A percentile compares a stretch with the other conserved stretches of the same genome.
These are phyloP conservation scores for Waltergamsia citrina DNA, from an alignment of 2,329 filamentous ascomycete species.

Conservation along the genomic window DNA sequence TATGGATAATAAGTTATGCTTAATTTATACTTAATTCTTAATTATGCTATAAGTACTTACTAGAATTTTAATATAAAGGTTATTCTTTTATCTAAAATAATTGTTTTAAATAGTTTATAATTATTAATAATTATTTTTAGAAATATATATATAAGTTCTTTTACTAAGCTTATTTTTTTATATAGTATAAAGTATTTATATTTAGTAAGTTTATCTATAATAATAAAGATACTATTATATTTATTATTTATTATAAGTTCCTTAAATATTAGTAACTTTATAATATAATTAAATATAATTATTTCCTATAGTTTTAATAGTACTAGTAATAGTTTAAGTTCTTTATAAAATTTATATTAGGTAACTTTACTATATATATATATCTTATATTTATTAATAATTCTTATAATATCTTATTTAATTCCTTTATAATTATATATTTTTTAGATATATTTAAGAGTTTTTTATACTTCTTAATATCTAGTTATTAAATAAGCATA, in stretches of 20 bases:
- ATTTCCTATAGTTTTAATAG: constrained; percentile 5
- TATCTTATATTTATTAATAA: constrained; percentile 6
- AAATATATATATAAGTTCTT: constrained; percentile 2
- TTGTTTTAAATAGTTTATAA: constrained; percentile 4
- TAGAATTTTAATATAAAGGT: constrained; percentile 4
- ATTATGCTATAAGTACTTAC: constrained; percentile 1
- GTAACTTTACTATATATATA: constrained; percentile 5
- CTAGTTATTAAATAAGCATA: constrained; percentile 1
- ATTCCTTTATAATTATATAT: constrained; percentile 4
- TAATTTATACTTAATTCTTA: constrained; percentile 4
- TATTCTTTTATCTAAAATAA: constrained; percentile 2
- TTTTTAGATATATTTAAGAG: constrained; percentile 1
- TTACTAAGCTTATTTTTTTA: constrained; percentile 1
- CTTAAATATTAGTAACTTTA: constrained; percentile 5
- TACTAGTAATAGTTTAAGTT: constrained; percentile 6
- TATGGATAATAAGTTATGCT: constrained; percentile 4
- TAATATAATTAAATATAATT: constrained; percentile 5
- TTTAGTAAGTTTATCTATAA: constrained; percentile 4
- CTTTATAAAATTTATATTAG: constrained; percentile 6
- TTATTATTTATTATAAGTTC: constrained; percentile 1
- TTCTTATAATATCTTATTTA: constrained; percentile 6
- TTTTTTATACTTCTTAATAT: constrained; percentile 2
- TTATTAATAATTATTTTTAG: constrained; percentile 1
- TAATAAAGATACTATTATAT: constrained; percentile 4
- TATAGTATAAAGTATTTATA: constrained; percentile 4